Base-by-base conservation (phyloP, 805 yeast species). In the Kuraishia hungarica region DNA sequence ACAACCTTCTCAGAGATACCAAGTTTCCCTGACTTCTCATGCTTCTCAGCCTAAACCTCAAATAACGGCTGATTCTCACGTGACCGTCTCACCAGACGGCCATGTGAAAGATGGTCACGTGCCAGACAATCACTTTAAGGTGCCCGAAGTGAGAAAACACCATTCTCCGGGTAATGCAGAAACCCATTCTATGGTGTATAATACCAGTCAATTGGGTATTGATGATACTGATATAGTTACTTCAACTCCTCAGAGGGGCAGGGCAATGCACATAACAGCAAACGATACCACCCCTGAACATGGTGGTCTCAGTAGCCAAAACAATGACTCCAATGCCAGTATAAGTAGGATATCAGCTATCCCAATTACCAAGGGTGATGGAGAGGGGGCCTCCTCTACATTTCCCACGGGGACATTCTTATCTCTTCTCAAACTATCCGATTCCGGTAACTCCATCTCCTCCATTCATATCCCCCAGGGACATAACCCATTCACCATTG, bases 401-500 rank as follows among this genome's bases (percentile, higher is more conserved):
- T 50, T 64, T 2, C 87, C 88, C 15, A 67, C 72, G 13, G 91
- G 88, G 2, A 79, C 86, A 2, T 86, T 87, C 67, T 72, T 89
- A 53, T 75, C 84, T 1, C 72, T 91, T 50, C 69, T 70, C 11
- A 85, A 92, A 1, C 59, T 76, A 23, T 64, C 73, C 0, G 73
- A 73, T 2, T 80, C 86, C 54, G 69, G 76, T 6, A 57, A 64
- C 67, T 76, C 54, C 65, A 19, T 69, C 54, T 70, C 73, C 13
- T 78, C 81, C 2, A 75, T 89, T 6, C 72, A 75, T 56, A 73
- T 91, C n/a, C 78, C 82, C 39, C 91, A 86, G 63, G 88, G 89
- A 26, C 75, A 77, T 20, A 83, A 81, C 51, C 82, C 83, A 8
- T 85, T 83, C 65, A 76, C 84, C 55, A 78, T 93, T 54, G 98